phyloP scores from a whole-genome alignment of 495 filamentous ascomycete genomes.

The Glarea lozoyensis region DNA sequence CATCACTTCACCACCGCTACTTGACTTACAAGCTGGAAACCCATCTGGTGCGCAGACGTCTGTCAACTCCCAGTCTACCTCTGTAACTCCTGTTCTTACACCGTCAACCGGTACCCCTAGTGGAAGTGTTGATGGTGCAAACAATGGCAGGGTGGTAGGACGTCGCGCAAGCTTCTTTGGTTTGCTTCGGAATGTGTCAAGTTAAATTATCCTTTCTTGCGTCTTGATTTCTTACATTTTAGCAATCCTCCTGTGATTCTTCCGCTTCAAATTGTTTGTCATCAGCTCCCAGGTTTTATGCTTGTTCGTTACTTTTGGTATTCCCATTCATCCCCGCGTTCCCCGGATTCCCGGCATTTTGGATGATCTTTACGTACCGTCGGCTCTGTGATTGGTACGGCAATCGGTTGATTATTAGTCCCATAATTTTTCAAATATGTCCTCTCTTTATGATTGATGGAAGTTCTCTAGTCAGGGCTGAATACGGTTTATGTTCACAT shows the following conservation, averaged over 20 bases:
- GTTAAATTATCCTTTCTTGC: not conserved
- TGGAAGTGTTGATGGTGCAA: no score
- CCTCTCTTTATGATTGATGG: not conserved
- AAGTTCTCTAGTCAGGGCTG: not conserved
- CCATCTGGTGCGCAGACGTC: no score
- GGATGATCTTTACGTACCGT: not conserved
- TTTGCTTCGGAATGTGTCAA: not conserved
- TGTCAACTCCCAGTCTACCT: no score
- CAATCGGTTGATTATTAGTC: not conserved
- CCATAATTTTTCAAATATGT: not conserved
- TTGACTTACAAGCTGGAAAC: no score
- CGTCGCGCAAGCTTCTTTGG: no score
- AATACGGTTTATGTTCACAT: not conserved
- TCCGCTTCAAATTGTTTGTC: no score
- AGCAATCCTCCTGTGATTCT: not conserved
- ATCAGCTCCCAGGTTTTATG: no score
- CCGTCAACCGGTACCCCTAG: no score
- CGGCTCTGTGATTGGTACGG: not conserved
- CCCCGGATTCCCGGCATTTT: not conserved
- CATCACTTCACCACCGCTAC: no score
- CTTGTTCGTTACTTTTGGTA: not conserved
- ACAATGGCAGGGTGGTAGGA: no score
- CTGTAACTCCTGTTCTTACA: no score
- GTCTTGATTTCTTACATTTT: not conserved
- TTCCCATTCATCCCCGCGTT: not conserved